Conservation (phyloP, 1,139 yeast species). For the Debaryomyces udenii region DNA sequence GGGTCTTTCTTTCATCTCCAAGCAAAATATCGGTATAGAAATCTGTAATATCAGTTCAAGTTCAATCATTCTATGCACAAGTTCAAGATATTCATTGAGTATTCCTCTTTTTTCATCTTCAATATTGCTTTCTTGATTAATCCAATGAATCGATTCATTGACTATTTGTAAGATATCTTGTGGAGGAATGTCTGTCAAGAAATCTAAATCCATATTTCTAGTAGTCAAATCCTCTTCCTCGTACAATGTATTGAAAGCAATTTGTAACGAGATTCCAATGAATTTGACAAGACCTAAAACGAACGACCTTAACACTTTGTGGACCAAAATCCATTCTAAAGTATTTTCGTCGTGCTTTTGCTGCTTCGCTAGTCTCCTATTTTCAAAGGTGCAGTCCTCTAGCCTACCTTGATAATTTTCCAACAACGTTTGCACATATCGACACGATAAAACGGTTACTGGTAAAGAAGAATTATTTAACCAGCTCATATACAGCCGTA, state of each 20-base stretch:
- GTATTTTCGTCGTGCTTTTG: constrained; percentile 12
- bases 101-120: constrained; percentile 16
- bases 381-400: constrained; percentile 24
- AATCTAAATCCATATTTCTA: constrained; percentile 56
- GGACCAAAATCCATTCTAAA: constrained; percentile 35
- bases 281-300: constrained; percentile 55
- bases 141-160: constrained; percentile 24
- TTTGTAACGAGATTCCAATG: constrained; percentile 48
- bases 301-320: constrained; percentile 50
- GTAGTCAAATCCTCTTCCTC: constrained; percentile 79
- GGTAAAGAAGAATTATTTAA: constrained; percentile 62
- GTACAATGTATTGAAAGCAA: constrained; percentile 64
- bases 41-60: constrained; percentile 30
- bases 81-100: constrained; percentile 29
- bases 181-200: constrained; percentile 30
- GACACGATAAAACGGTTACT: constrained; percentile 64
- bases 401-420: constrained; percentile 34
- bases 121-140: constrained; percentile 15
- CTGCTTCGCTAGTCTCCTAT: constrained; percentile 18
- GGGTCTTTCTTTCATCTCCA: constrained; percentile 5
- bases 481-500: constrained; percentile 59
- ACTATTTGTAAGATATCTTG: constrained; percentile 28
- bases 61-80: constrained; percentile 30
- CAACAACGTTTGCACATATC: constrained; percentile 62
- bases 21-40: constrained; percentile 25